These are phyloP conservation scores for Hymenoscyphus repandus DNA, from an alignment of 2,329 filamentous ascomycete species.

Conservation along the genomic window DNA sequence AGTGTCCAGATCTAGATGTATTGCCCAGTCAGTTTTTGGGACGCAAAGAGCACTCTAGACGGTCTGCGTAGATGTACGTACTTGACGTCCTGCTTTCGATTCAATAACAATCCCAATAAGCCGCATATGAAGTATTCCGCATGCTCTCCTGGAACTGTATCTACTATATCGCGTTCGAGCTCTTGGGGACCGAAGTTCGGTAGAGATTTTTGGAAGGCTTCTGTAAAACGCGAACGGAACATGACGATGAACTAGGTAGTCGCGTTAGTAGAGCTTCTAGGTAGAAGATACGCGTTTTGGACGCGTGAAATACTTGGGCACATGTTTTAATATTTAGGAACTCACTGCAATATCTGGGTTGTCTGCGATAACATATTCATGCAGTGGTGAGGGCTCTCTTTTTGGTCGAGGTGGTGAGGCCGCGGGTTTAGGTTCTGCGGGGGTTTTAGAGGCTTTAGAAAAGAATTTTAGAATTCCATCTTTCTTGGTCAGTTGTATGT, in stretches of 20 bases:
- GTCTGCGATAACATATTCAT: conserved; percentile 85
- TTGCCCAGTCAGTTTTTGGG: conserved; percentile 14
- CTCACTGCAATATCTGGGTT: conserved; percentile 89
- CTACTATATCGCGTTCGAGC: conserved; percentile 79
- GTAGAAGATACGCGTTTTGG: conserved; percentile 43
- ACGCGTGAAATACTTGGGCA: conserved; percentile 37
- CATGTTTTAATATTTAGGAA: conserved; percentile 38
- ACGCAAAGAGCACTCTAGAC: not conserved
- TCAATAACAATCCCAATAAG: conserved; percentile 79
- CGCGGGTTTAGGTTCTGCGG: conserved; percentile 46
- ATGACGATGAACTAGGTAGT: conserved; percentile 83
- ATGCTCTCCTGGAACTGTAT: conserved; percentile 73
- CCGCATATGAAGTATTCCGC: conserved; percentile 87
- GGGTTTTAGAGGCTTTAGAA: conserved; percentile 44
- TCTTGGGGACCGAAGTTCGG: conserved; percentile 93
- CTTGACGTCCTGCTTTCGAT: conserved; percentile 99
- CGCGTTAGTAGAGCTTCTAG: conserved; percentile 30
- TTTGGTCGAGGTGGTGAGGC: conserved; percentile 64
- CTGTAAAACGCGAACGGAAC: conserved; percentile 91
- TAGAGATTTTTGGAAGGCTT: conserved; percentile 81
- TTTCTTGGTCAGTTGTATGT: conserved; percentile 46
- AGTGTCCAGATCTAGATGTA: conserved; percentile 72
- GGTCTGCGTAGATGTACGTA: conserved; percentile 44
- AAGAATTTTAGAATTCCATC: conserved; percentile 65
- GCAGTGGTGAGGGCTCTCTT: conserved; percentile 79